phyloP scores from a whole-genome alignment of 208 protist species.

The Trypanosoma rangeli region DNA sequence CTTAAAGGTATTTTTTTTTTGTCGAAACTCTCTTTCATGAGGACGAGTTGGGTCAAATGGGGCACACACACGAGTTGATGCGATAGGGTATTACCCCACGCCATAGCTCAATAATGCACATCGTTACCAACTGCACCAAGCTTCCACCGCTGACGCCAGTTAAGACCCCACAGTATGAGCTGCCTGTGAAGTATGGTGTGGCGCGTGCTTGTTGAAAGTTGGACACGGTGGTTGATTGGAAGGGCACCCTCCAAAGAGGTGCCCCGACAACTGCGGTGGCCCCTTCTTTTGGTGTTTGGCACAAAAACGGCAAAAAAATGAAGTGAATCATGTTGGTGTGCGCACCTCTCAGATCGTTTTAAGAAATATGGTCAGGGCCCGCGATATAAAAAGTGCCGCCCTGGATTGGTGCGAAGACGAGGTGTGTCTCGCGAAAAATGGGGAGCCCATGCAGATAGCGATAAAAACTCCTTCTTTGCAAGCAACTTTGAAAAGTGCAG shows the following conservation, averaged over 20 bases:
- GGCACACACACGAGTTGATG: conserved; percentile 12
- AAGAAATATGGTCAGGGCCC: too few species aligned
- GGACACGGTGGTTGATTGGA: background rate
- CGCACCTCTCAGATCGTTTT: too few species aligned
- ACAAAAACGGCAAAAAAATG: background rate
- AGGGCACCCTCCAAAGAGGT: conserved; percentile 1
- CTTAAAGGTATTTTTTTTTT: too few species aligned
- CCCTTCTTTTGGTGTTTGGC: background rate
- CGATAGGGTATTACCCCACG: background rate
- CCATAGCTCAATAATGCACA: background rate
- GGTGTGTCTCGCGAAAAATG: background rate
- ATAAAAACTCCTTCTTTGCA: background rate
- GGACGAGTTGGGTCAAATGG: conserved; percentile 20
- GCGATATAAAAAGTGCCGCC: too few species aligned
- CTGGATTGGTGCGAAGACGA: too few species aligned
- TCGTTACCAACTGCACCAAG: background rate
- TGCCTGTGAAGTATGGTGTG: background rate
- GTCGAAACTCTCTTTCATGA: background rate
- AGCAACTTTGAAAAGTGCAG: background rate
- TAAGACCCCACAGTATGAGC: background rate
- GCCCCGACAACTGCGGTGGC: background rate
- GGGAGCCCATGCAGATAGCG: background rate
- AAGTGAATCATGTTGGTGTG: background rate
- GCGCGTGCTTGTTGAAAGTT: background rate
- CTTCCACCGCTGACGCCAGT: background rate